Evolutionary conservation across 495 filamentous ascomycete species (phyloP), one percentile per base, ranked within the genome.

Genomic region (Delitschia confertaspora): DNA sequence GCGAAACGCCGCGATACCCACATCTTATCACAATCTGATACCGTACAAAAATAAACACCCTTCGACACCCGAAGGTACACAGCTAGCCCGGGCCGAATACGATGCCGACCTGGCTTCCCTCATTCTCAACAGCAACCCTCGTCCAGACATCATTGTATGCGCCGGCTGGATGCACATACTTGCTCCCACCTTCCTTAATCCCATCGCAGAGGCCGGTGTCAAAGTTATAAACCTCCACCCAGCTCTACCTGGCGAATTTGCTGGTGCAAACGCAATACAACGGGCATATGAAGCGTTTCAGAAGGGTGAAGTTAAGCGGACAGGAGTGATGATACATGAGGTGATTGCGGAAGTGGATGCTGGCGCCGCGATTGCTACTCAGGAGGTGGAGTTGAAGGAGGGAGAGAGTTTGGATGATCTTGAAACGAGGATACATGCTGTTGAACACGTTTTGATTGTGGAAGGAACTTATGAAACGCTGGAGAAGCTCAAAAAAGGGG

Each of bases 311-410:
- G 74, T 89, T 26, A 73, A 82, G 55, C 77, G 72, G 60, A 95
- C 87, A 1, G 88, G 88, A 1, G 79, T 91, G n/a, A 95, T 96
- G 88, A 78, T 93, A 2, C 88, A 94, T 63, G 79, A 85, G 58
- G 85, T 94, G 33, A 83, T 94, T 51, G 73, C 70, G 27, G 79
- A 88, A 54, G 86, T 93, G 29, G 88, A 94, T 63, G 74, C 79
- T 59, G 88, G 88, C 2, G 69, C 73, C 52, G 79, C 84, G 4
- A 77, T 94, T 49, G 60, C 88, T 39, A 73, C 81, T 8, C 61
- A 68, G 49, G 81, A 88, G 68, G 76, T 94, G 33, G 70, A 74
- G 39, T 80, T 87, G 50, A 67, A 64, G 33, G 71, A 77, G 43
- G 80, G 76, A 19, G 55, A 60, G 39, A 13, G 11, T 4, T 40